Evolutionary conservation across 768 basidiomycete species (phyloP).

Genomic region (Lactifluus rugatus): DNA sequence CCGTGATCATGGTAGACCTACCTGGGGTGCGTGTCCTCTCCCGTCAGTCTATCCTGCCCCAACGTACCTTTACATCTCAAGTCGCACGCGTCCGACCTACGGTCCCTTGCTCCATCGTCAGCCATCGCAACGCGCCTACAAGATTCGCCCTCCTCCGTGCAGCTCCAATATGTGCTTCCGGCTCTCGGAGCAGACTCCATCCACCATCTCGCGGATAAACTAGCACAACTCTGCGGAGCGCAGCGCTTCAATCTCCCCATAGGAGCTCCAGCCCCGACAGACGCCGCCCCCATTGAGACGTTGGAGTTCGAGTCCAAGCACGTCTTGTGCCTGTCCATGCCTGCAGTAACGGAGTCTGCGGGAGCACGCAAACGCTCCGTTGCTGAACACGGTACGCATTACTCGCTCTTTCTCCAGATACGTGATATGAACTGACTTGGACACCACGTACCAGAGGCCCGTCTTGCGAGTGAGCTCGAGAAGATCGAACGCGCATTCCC

Average conservation of each 20-base stretch:
- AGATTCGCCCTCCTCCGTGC: constrained; percentile 44
- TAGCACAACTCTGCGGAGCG: constrained; percentile 48
- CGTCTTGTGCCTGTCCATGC: constrained; percentile 49
- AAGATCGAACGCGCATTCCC: constrained; percentile 40
- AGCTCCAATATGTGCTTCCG: constrained; percentile 50
- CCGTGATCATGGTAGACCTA: constrained; percentile 59
- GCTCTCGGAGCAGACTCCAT: constrained; percentile 23
- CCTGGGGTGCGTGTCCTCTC: constrained; percentile 47
- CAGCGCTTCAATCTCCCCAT: constrained; percentile 32
- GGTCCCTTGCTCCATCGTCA: constrained; percentile 44
- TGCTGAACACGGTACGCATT: constrained; percentile 43
- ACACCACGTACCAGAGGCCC: constrained; percentile 30
- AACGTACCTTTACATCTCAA: constrained; percentile 22
- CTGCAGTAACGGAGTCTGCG: constrained; percentile 34
- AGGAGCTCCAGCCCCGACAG: constrained; percentile 6
- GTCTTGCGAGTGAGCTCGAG: constrained; percentile 41
- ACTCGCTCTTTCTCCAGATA: neutral
- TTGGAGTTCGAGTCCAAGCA: constrained; percentile 38
- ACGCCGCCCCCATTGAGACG: constrained; percentile 25
- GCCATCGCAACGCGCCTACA: constrained; percentile 39
- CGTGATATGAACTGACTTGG: neutral
- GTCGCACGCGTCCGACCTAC: constrained; percentile 73
- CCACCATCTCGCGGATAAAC: constrained; percentile 31
- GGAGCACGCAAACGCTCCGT: constrained; percentile 39
- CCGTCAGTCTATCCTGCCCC: no score